Conservation (phyloP, 306 rosid species). For the Castanospermum australe region DNA sequence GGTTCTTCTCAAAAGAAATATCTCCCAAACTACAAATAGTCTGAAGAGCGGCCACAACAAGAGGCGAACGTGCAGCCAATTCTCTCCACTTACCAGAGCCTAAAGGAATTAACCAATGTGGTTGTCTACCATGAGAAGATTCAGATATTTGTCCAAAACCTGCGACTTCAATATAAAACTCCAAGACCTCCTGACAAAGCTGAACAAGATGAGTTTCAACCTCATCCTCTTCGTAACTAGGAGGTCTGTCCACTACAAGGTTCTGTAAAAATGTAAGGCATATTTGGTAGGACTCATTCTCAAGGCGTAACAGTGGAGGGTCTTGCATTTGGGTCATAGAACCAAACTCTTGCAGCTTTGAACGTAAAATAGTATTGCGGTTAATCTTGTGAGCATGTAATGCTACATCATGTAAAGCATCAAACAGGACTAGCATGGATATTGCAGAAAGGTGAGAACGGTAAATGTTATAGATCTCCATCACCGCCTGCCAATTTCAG, state of each 20-base stretch:
- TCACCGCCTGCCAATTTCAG: conserved; percentile 77
- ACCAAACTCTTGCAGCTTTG: conserved; percentile 89
- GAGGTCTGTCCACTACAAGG: conserved; percentile 74
- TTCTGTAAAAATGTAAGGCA: conserved; percentile 91
- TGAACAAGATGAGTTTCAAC: conserved; percentile 69
- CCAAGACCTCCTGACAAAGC: conserved; percentile 79
- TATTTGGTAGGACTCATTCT: conserved; percentile 86
- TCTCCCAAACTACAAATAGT: conserved; percentile 78
- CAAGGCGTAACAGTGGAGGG: conserved; percentile 94
- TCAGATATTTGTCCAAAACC: conserved; percentile 46
- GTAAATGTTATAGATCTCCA: conserved; percentile 85
- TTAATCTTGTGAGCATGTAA: conserved; percentile 81
- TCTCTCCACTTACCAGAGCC: conserved; percentile 90
- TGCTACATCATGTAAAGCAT: conserved; percentile 76
- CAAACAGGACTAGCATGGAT: conserved; percentile 62
- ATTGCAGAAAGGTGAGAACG: conserved; percentile 68
- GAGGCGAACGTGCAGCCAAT: conserved; percentile 87
- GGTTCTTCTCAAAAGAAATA: conserved; percentile 67
- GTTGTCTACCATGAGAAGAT: conserved; percentile 49
- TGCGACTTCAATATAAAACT: conserved; percentile 73
- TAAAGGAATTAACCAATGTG: conserved; percentile 78
- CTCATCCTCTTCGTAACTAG: conserved; percentile 54
- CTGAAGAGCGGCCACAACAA: conserved; percentile 88
- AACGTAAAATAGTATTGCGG: conserved; percentile 51
- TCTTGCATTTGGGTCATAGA: conserved; percentile 97